Evolutionary conservation across 23 red algal genomes (phyloP).

Genomic region (Gracilariopsis chorda): DNA sequence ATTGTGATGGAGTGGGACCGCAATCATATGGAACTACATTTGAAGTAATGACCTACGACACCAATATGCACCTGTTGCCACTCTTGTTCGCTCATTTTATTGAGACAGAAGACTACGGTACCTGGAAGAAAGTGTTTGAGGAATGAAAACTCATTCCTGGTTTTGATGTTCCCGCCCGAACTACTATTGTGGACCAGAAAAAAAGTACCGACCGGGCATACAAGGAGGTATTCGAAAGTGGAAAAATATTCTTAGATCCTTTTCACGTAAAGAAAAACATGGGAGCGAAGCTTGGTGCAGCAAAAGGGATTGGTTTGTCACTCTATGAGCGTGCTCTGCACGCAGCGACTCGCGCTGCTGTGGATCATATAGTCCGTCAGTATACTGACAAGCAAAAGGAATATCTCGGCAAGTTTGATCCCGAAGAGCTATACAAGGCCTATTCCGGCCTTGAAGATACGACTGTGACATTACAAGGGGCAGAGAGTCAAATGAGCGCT

Average conservation of each 20-base stretch:
- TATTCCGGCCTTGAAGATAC: constrained; percentile 1
- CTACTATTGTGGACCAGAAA: constrained; percentile 27
- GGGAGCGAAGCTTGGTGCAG: constrained; percentile 1
- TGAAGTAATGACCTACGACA: constrained; percentile 35
- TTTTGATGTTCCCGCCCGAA: constrained; percentile 1
- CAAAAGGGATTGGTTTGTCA: constrained; percentile 5
- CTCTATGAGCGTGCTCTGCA: neutral
- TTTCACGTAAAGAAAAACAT: constrained; percentile 38
- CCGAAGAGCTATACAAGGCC: constrained; percentile 13
- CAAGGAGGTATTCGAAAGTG: constrained; percentile 7
- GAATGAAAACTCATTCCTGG: constrained; percentile 5
- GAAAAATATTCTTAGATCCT: constrained; percentile 35
- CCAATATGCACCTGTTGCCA: constrained; percentile 27
- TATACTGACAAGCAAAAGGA: neutral
- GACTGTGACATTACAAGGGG: constrained; percentile 16
- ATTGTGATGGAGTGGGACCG: constrained; percentile 23
- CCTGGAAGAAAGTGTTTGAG: constrained; percentile 26
- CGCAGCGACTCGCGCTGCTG: constrained; percentile 9
- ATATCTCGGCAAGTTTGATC: neutral
- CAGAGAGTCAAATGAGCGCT: constrained; percentile 3
- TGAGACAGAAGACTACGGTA: neutral
- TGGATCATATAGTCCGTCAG: neutral
- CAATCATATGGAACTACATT: constrained; percentile 53
- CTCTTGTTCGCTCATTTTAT: constrained; percentile 31
- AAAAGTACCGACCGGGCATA: constrained; percentile 29